phyloP scores from a whole-genome alignment of 306 rosid species.

The Potentilla sterilis region DNA sequence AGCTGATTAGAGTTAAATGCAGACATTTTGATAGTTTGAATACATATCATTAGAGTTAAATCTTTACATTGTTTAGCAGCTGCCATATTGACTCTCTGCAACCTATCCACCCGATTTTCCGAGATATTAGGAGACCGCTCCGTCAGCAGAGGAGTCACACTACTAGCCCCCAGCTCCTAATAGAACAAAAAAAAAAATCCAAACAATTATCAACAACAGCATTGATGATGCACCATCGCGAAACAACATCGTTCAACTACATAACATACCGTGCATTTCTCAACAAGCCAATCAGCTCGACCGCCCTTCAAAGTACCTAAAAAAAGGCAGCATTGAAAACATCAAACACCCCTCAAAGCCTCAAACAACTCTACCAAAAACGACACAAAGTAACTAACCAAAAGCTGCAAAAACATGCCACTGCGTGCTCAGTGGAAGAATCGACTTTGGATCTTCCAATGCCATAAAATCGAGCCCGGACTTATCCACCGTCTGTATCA shows the following conservation, averaged over 20 bases:
- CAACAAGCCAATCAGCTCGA: conserved; percentile 94
- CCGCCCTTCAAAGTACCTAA: conserved; percentile 91
- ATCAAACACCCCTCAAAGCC: conserved; percentile 11
- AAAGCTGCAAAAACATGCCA: conserved; percentile 83
- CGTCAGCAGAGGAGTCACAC: conserved; percentile 84
- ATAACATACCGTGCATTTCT: conserved; percentile 83
- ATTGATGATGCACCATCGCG: conserved; percentile 1
- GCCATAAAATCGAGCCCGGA: conserved; percentile 72
- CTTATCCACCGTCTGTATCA: conserved; percentile 54
- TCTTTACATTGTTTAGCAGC: conserved; percentile 85
- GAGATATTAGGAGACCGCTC: conserved; percentile 80
- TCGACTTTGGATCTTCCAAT: conserved; percentile 53
- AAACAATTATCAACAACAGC: conserved; percentile 13
- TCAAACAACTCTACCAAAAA: conserved; percentile 20
- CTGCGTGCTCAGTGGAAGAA: conserved; percentile 57
- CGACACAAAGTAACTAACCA: conserved; percentile 40
- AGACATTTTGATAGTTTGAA: too few species aligned
- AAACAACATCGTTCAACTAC: conserved; percentile 16
- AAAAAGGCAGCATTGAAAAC: conserved; percentile 21
- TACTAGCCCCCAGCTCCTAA: conserved; percentile 91
- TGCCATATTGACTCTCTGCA: conserved; percentile 80
- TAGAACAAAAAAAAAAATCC: conserved; percentile 20
- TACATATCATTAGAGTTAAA: background rate
- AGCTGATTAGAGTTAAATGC: too few species aligned
- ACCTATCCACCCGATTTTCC: conserved; percentile 69